Conservation (phyloP, 305 asterid species). For the Solanum hybrid region DNA sequence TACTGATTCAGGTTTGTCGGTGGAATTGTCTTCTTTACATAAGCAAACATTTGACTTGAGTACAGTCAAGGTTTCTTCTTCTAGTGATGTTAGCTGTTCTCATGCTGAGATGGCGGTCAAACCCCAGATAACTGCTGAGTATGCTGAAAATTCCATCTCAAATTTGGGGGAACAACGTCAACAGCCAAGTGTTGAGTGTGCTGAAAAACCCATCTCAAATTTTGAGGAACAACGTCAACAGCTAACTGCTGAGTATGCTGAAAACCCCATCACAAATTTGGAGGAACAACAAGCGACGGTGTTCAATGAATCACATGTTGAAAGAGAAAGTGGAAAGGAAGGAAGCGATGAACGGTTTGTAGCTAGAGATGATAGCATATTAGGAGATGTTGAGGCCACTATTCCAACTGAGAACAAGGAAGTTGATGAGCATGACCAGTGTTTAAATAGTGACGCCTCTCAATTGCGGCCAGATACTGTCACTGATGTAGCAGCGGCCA, state of each 20-base stretch:
- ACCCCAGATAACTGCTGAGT: conserved; percentile 18
- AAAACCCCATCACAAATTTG: not conserved
- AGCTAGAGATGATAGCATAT: conserved; percentile 22
- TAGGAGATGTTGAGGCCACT: conserved; percentile 19
- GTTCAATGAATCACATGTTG: conserved; percentile 13
- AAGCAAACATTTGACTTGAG: conserved; percentile 49
- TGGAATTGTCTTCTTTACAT: conserved; percentile 51
- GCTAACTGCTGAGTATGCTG: not conserved
- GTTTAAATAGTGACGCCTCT: conserved; percentile 15
- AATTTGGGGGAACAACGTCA: conserved; percentile 8
- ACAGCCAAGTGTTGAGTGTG: not conserved
- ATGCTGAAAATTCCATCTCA: conserved; percentile 16
- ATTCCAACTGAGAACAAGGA: conserved; percentile 18
- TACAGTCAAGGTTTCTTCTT: conserved; percentile 35
- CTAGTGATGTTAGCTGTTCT: conserved; percentile 24
- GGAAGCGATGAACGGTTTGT: conserved; percentile 15
- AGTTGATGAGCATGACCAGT: conserved; percentile 17
- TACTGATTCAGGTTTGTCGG: conserved; percentile 47
- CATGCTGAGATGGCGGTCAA: conserved; percentile 24
- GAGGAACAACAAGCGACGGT: conserved; percentile 11
- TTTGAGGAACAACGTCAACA: conserved; percentile 7
- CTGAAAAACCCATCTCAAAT: not conserved
- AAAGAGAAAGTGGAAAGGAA: conserved; percentile 19
- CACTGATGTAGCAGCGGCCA: conserved; percentile 17
- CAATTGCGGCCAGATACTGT: conserved; percentile 18